Base-by-base conservation (phyloP, 345 rosid genomes). In the Trapa incisa region DNA sequence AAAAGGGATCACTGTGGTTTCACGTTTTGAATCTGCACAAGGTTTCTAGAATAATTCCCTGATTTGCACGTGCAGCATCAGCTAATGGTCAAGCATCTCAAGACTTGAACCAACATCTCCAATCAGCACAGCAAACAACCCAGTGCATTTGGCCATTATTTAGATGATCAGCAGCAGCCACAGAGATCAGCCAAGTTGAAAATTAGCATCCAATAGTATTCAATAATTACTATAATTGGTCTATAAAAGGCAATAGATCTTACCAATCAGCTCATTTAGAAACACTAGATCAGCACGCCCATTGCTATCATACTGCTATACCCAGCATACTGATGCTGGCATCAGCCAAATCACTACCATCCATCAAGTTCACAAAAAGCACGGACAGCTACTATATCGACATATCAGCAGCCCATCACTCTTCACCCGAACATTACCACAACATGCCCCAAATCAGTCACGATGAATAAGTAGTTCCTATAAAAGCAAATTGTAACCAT, bases 341-440 rank as follows among this genome's bases (percentile, higher is more conserved):
- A 63, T 39, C 68, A 70, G n/a, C 73, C 64, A 64, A 52, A 70
- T 70, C 72, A 45, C 47, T 60, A 70, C 64, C 72, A 22, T 70
- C 72, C 72, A 70, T 47, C 67, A 64, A 64, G 67, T 47, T 65
- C 37, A 63, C 57, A 41, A 48, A 38, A 17, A n/a, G 62, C 66
- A 70, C 57, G 50, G 41, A 54, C 73, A 62, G 73, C 73, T 61
- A 70, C 67, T 61, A 53, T 70, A 70, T 70, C 73, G 64, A 70
- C 73, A 70, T 22, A 52, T 52, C 73, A 70, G 47, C 60, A 39
- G 60, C 64, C 62, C 61, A 70, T 70, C 73, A 64, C 35, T 68
- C 68, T 45, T 68, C 65, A 61, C 73, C 37, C 67, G 52, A 64
- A 54, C 68, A 70, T 64, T 37, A 64, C 73, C 42, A 70, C 61